Evolutionary conservation across 2,329 filamentous ascomycete genomes (phyloP), one percentile per base, ranked within the genome.

Genomic region (Penicillium sp.): DNA sequence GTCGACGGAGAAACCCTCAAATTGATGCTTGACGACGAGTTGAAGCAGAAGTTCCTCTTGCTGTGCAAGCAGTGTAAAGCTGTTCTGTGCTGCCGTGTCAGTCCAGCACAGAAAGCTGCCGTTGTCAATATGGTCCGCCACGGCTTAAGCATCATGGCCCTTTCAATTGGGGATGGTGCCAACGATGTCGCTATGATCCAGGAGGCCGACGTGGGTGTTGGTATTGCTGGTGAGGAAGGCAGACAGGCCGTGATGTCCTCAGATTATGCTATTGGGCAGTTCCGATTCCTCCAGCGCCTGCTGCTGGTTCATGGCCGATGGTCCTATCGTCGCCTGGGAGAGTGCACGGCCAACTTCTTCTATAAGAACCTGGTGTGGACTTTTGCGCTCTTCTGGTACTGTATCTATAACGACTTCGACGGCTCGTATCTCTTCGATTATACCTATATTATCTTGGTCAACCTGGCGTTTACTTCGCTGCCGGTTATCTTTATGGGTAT

Each of bases 311-410:
- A 96, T 66, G 91, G 91, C 50, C 83, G 91, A 50, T 96, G 91
- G 89, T 95, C 90, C n/a, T 98, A 98, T 74, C 83, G 92, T 46
- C 84, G 93, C 61, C 76, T 98, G 68, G 89, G 87, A 27, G 93
- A 98, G 75, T 88, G 86, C 41, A 96, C 95, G 64, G 89, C 90
- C 69, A 98, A 98, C 71, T 98, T 98, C 79, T 98, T 98, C 78
- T 98, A 97, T 82, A 98, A 98, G 86, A 98, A 97, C 76, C 87
- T 98, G 72, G 87, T 97, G 45, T 98, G 93, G 93, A 93, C 89
- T 0, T 92, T 96, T 66, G 82, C 87, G 38, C 87, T 98, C 50
- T 96, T 97, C 79, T 97, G 92, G 92, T 98, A 88, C 72, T 90
- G 95, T 68, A 89, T 95, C 47, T 98, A 87, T 72, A 89, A 88